Base-by-base conservation (phyloP, 495 filamentous ascomycete species). In the Hyaloscypha bicolor region DNA sequence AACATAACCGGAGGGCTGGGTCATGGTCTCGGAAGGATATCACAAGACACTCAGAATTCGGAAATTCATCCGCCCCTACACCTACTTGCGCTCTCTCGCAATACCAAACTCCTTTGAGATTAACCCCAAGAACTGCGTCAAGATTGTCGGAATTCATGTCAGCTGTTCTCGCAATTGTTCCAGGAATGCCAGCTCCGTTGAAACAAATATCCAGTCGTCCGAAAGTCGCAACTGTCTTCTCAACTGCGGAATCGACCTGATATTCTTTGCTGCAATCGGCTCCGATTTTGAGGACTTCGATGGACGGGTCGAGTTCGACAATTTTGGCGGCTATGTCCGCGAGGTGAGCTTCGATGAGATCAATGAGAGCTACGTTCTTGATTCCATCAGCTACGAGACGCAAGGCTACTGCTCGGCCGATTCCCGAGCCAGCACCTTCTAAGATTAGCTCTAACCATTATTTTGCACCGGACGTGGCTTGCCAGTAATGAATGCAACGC, bases 131-230 rank as follows among this genome's bases (percentile, higher is more conserved):
- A 0, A 88, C 81, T 30, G 80, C 78, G 9, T 79, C 67, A 2
- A 79, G 72, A 78, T 85, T 85, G 6, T 85, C 81, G 4, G 86
- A 66, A 0, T 85, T 35, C 35, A 32, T n/a, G 0, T 63, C 63
- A 42, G 29, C 59, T 63, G 84, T 87, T 37, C 79, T 80, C 2
- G 87, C 87, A 4, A 90, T 78, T 62, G 82, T 85, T 37, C 82
- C 82, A 2, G 88, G 85, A 8, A 92, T 80, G 31, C 91, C 90
- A 2, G 87, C 91, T 66, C 90, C 90, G 61, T 84, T 86, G 69
- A 85, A 77, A 6, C 91, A 76, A 32, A 84, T 82, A 70, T 87
- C 79, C 4, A 92, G 71, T 29, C 79, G 73, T 2, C 87, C 87
- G 2, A 91, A 78, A 1, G 74, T 56, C 9, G 68, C 64, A 2